Conservation (phyloP, 495 filamentous ascomycete genomes). For the Aspergillus hancockii region DNA sequence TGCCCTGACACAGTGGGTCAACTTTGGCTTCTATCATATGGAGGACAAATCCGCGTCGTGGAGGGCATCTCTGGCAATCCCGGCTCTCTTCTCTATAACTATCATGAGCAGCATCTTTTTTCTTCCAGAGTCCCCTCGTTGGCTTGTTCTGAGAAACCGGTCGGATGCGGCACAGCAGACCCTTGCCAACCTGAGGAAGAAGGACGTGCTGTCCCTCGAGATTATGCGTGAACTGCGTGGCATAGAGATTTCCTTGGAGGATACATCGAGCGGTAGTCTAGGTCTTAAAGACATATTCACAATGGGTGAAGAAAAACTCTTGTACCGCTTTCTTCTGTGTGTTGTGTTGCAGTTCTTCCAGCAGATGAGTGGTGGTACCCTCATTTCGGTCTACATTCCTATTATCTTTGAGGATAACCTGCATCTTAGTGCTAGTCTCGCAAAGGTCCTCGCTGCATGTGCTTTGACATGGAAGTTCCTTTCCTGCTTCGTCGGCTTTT, state of each 20-base stretch:
- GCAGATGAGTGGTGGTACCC: slow-evolving; percentile 23
- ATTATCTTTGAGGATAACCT: slow-evolving; percentile 25
- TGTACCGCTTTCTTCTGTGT: slow-evolving; percentile 26
- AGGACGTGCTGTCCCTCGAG: slow-evolving; percentile 24
- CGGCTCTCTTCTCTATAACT: slow-evolving; percentile 59
- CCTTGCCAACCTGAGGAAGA: slow-evolving; percentile 30
- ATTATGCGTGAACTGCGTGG: slow-evolving; percentile 31
- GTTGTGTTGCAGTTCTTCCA: slow-evolving; percentile 33
- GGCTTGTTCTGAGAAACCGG: slow-evolving; percentile 52
- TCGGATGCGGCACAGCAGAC: slow-evolving; percentile 49
- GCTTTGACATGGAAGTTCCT: slow-evolving; percentile 49
- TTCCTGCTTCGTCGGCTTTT: slow-evolving; percentile 26
- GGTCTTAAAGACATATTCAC: slow-evolving; percentile 18
- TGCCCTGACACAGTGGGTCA: slow-evolving; percentile 44
- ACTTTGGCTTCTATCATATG: slow-evolving; percentile 47
- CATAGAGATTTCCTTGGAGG: slow-evolving; percentile 38
- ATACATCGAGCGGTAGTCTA: slow-evolving; percentile 12
- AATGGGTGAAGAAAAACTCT: slow-evolving; percentile 16
- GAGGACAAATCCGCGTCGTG: slow-evolving; percentile 44
- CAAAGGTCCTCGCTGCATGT: slow-evolving; percentile 24
- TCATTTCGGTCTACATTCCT: slow-evolving; percentile 21
- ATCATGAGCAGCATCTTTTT: slow-evolving; percentile 59
- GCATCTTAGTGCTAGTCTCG: slow-evolving; percentile 16
- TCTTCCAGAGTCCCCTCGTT: slow-evolving; percentile 62
- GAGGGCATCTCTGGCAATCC: slow-evolving; percentile 51